phyloP scores from a whole-genome alignment of 306 rosid species.

The Luffa acutangula region DNA sequence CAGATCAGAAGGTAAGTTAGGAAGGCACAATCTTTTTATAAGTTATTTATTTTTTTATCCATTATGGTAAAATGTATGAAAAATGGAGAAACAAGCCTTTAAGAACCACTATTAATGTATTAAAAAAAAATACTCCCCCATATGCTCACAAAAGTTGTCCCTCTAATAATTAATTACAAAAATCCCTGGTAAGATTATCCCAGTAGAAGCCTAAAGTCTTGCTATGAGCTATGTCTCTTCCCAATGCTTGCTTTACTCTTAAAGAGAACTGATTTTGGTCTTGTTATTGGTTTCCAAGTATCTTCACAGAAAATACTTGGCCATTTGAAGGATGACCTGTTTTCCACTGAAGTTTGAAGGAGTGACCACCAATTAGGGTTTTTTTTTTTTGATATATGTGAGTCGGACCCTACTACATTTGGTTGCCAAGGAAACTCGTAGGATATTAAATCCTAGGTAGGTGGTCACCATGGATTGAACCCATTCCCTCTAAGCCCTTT shows the following conservation, averaged over 20 bases:
- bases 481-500: too few relatives aligned
- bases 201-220: neutral
- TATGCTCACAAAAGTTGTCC: neutral
- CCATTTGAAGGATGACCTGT: neutral
- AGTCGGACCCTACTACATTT: too few relatives aligned
- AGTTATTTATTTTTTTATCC: neutral
- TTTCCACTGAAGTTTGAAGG: neutral
- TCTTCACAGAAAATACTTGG: neutral
- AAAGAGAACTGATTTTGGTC: neutral
- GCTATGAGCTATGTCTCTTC: neutral
- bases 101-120: neutral
- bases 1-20: conserved; percentile 67
- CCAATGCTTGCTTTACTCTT: neutral
- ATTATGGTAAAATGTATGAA: neutral
- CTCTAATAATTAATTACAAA: neutral
- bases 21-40: neutral
- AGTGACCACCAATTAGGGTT: neutral
- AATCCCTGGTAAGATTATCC: neutral
- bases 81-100: neutral
- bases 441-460: too few relatives aligned
- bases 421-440: too few relatives aligned
- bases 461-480: too few relatives aligned
- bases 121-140: neutral
- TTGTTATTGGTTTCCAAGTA: neutral
- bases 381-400: too few relatives aligned